Conservation (phyloP, 768 basidiomycete species). For the Pleurotus tuoliensis region DNA sequence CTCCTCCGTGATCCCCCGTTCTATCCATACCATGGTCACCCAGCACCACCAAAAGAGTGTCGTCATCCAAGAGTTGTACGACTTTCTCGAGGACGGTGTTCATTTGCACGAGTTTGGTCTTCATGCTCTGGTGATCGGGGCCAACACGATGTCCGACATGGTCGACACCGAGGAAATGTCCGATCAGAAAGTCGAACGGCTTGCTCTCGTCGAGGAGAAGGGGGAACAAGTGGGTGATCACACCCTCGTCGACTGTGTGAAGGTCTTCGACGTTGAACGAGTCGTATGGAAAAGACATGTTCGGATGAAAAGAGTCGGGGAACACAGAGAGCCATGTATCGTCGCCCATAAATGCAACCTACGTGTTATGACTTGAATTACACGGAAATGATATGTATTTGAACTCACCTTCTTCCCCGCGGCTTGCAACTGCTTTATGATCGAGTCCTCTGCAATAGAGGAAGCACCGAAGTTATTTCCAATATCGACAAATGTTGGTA, state of each 20-base stretch:
- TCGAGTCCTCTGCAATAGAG: constrained; percentile 82
- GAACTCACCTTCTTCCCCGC: constrained; percentile 57
- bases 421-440: constrained; percentile 65
- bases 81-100: constrained; percentile 70
- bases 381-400: not conserved
- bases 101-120: constrained; percentile 84
- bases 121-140: constrained; percentile 84
- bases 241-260: constrained; percentile 92
- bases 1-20: constrained; percentile 94
- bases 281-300: constrained; percentile 83
- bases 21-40: constrained; percentile 98
- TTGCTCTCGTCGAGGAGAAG: constrained; percentile 50
- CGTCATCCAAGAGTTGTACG: constrained; percentile 72
- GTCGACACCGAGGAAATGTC: constrained; percentile 93
- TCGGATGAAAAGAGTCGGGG: constrained; percentile 64
- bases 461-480: constrained; percentile 89
- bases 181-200: constrained; percentile 85
- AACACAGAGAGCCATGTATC: constrained; percentile 96
- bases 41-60: constrained; percentile 86
- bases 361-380: not conserved
- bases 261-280: constrained; percentile 99
- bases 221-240: constrained; percentile 79
- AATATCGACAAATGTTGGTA: constrained; percentile 92
- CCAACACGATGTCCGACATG: constrained; percentile 95
- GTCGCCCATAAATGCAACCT: constrained; percentile 91